Percentiles rank a stretch among this genome's conserved stretches.
phyloP scores from a whole-genome alignment of 192 early-diverging fungal genomes.

The Coemansia nantahalensis region DNA sequence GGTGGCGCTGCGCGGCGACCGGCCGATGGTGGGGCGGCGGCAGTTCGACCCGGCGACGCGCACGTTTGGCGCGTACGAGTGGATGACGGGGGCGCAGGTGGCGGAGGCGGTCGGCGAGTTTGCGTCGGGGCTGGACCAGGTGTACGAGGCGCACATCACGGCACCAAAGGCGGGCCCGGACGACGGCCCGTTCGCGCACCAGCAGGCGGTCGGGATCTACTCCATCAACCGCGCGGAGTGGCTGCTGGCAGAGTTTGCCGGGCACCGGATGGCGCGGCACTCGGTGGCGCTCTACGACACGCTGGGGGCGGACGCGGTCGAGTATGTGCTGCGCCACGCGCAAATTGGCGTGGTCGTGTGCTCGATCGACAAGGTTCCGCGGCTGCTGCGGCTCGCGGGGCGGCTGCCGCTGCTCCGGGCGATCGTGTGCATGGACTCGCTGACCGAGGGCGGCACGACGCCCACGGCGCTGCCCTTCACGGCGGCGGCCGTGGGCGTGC shows the following conservation, averaged over 20 bases:
- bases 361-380: constrained; percentile 58
- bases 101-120: too few relatives aligned
- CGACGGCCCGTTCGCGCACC: constrained; percentile 11
- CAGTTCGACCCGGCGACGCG: too few relatives aligned
- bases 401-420: constrained; percentile 64
- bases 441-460: constrained; percentile 38
- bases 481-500: constrained; percentile 28
- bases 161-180: too few relatives aligned
- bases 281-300: constrained; percentile 88
- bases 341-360: constrained; percentile 65
- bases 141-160: too few relatives aligned
- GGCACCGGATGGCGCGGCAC: constrained; percentile 60
- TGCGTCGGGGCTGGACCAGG: too few relatives aligned
- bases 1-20: too few relatives aligned
- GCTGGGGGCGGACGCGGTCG: constrained; percentile 74
- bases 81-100: too few relatives aligned
- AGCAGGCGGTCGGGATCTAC: constrained; percentile 67
- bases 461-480: constrained; percentile 35
- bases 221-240: constrained; percentile 76
- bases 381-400: constrained; percentile 54
- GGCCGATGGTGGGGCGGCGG: too few relatives aligned
- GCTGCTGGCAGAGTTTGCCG: constrained; percentile 66
- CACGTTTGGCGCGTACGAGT: too few relatives aligned
- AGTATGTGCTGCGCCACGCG: constrained; percentile 82
- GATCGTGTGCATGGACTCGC: constrained; percentile 75